phyloP scores from a whole-genome alignment of 164 flowering plant species.

The Sedum album region DNA sequence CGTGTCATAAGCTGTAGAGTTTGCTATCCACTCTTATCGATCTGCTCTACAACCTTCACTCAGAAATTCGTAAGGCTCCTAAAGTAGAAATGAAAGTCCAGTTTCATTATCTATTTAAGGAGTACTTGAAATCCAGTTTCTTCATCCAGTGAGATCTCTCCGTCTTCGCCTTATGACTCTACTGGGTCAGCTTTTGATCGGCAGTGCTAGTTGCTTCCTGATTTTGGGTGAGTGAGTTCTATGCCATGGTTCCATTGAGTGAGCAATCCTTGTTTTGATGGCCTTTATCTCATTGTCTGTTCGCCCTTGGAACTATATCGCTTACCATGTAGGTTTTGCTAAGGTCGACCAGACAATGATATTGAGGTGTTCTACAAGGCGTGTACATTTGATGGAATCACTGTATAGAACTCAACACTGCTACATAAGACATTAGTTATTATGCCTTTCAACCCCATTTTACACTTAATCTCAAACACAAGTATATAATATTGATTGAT shows the following conservation, averaged over 20 bases:
- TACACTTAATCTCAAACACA: too few species aligned
- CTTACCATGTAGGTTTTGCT: background rate
- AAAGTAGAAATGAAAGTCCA: background rate
- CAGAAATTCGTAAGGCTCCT: background rate
- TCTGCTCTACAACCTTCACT: background rate
- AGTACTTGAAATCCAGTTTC: background rate
- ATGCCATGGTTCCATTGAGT: background rate
- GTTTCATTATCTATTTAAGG: background rate
- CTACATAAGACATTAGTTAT: background rate
- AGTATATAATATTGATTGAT: too few species aligned
- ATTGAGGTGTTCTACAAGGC: background rate
- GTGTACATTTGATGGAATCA: background rate
- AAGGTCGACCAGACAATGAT: background rate
- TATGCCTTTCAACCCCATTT: background rate
- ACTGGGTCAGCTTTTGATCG: background rate
- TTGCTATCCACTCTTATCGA: background rate
- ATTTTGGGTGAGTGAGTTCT: constrained; percentile 1
- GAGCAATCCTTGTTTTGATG: background rate
- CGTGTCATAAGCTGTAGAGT: constrained; percentile 2
- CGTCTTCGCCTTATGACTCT: background rate
- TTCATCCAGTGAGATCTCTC: background rate
- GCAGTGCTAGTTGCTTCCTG: background rate
- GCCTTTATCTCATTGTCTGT: constrained; percentile 2
- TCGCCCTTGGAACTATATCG: background rate
- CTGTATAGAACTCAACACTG: background rate